phyloP scores from a whole-genome alignment of 805 yeast genomes.

The Yarrowia alimentaria region DNA sequence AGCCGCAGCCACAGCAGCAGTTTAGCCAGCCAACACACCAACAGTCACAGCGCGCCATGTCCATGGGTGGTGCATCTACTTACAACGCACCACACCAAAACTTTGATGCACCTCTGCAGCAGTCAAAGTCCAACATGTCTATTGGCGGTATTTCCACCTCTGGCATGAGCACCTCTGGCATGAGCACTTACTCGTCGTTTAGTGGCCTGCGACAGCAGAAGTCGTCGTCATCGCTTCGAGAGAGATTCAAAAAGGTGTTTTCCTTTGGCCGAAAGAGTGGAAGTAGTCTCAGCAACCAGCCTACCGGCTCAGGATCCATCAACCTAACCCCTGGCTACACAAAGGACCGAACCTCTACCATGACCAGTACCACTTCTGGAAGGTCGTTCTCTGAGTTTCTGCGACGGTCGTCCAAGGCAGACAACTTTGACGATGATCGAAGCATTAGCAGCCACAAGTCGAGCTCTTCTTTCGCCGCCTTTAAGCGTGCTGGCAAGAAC shows the following conservation, averaged over 20 bases:
- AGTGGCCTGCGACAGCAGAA: constrained; percentile 12
- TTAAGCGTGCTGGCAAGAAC: constrained; percentile 16
- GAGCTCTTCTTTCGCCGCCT: constrained; percentile 14
- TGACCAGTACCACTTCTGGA: constrained; percentile 15
- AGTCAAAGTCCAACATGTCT: constrained; percentile 22
- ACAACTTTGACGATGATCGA: constrained; percentile 9
- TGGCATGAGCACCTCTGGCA: constrained; percentile 7
- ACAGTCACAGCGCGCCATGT: constrained; percentile 20
- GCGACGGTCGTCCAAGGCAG: constrained; percentile 19
- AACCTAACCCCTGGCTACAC: not conserved
- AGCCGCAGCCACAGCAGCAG: not conserved
- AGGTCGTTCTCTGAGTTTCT: constrained; percentile 15
- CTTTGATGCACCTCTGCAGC: constrained; percentile 11
- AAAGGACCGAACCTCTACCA: constrained; percentile 13
- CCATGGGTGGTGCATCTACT: constrained; percentile 1
- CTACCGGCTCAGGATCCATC: constrained; percentile 5
- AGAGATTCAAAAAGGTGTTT: constrained; percentile 17
- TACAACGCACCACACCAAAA: too few species aligned
- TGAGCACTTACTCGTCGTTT: constrained; percentile 7
- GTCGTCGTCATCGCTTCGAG: constrained; percentile 13
- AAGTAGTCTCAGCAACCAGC: not conserved
- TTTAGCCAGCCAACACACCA: constrained; percentile 7
- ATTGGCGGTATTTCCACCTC: constrained; percentile 16
- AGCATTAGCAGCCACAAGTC: not conserved
- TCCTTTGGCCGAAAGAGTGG: constrained; percentile 4